Percentiles rank a stretch among this genome's conserved stretches.
Evolutionary conservation across 345 rosid species (phyloP).

Genomic region (Hibiscus trionum): DNA sequence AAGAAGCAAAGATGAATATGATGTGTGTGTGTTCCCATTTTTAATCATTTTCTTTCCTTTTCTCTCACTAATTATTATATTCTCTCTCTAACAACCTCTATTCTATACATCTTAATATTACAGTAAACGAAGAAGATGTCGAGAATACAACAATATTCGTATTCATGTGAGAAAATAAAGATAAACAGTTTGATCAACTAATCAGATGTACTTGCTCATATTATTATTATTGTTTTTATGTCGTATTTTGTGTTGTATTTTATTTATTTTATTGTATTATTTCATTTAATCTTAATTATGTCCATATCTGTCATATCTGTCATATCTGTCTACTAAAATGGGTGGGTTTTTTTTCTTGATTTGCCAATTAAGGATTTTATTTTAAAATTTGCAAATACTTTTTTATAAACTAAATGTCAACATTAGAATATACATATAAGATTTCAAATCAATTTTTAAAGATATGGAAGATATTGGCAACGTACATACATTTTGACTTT

Average conservation of each 20-base stretch:
- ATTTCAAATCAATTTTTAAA: not conserved
- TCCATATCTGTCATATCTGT: too few species aligned
- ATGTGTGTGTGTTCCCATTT: slow-evolving; percentile 6
- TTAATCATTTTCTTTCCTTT: too few species aligned
- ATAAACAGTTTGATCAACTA: too few species aligned
- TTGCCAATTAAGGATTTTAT: not conserved
- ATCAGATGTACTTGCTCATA: not conserved
- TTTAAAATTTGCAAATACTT: not conserved
- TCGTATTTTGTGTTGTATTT: not conserved
- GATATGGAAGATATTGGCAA: not conserved
- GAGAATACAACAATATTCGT: too few species aligned
- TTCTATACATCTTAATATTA: too few species aligned
- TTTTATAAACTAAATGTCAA: not conserved
- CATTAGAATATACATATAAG: not conserved
- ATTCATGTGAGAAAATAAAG: too few species aligned
- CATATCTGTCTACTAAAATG: too few species aligned
- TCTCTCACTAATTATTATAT: too few species aligned
- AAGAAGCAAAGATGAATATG: slow-evolving; percentile 30
- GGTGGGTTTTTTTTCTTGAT: too few species aligned
- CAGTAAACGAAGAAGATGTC: too few species aligned
- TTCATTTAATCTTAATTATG: not conserved
- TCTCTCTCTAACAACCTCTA: too few species aligned
- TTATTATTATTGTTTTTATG: not conserved
- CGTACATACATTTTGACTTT: not conserved
- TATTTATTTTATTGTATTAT: too few species aligned